Percentiles rank a stretch among this genome's conserved stretches.
phyloP scores from a whole-genome alignment of 1,139 yeast species.

The Candida labiduridarum region DNA sequence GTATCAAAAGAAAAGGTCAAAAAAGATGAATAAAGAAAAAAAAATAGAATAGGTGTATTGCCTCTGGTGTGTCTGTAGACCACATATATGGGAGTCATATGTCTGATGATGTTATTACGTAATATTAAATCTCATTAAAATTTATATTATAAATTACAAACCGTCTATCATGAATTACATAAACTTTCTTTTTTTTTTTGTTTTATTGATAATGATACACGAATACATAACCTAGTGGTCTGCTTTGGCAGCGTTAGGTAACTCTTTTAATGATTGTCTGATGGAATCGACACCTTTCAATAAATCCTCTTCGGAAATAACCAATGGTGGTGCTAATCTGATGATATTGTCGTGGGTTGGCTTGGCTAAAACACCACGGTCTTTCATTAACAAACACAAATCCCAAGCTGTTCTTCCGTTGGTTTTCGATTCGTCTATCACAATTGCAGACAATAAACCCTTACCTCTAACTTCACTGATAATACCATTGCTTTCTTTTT shows the following conservation, averaged over 20 bases:
- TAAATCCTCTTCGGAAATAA: slow-evolving; percentile 85
- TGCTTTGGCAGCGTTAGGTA: slow-evolving; percentile 55
- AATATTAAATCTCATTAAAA: neutral
- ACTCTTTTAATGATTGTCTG: slow-evolving; percentile 56
- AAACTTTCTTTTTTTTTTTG: neutral
- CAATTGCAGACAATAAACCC: slow-evolving; percentile 89
- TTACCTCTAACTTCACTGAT: slow-evolving; percentile 91
- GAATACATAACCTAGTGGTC: slow-evolving; percentile 31
- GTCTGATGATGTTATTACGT: too few species aligned
- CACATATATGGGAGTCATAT: neutral
- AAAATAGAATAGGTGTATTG: too few species aligned
- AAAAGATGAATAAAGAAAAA: slow-evolving; percentile 43
- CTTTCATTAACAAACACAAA: slow-evolving; percentile 85
- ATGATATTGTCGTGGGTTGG: slow-evolving; percentile 97
- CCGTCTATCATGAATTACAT: neutral
- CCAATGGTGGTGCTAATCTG: slow-evolving; percentile 95
- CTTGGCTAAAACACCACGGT: slow-evolving; percentile 88
- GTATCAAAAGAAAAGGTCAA: slow-evolving; percentile 47
- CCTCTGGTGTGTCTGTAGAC: neutral
- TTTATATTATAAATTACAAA: neutral
- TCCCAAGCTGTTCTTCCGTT: slow-evolving; percentile 97
- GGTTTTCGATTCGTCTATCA: slow-evolving; percentile 80
- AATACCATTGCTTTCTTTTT: slow-evolving; percentile 64
- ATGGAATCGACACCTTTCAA: slow-evolving; percentile 79
- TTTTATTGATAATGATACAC: neutral